These are phyloP conservation scores for Gossypium thurberi DNA, from an alignment of 345 rosid species.

Conservation along the genomic window DNA sequence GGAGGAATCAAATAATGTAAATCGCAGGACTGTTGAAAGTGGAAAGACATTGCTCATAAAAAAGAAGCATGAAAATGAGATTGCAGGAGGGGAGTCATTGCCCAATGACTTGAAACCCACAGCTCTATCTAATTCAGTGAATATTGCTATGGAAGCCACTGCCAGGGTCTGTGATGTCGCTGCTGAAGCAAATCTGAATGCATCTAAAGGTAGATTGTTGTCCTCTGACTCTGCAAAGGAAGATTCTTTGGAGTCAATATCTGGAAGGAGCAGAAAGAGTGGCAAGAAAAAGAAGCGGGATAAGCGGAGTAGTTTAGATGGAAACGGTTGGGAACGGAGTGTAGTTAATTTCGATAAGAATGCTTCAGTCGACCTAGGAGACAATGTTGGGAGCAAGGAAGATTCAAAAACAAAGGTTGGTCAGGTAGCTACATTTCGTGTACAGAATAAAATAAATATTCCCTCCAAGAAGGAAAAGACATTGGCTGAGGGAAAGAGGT, in stretches of 20 bases:
- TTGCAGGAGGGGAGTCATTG: conserved; percentile 11
- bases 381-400: conserved; percentile 16
- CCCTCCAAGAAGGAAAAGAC: conserved; percentile 27
- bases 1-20: conserved; percentile 14
- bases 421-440: conserved; percentile 16
- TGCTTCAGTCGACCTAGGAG: conserved; percentile 13
- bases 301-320: conserved; percentile 15
- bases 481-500: conserved; percentile 26
- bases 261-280: conserved; percentile 17
- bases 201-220: conserved; percentile 10
- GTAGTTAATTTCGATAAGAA: neutral
- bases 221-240: conserved; percentile 17
- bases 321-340: conserved; percentile 19
- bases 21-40: conserved; percentile 8
- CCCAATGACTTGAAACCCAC: conserved; percentile 15
- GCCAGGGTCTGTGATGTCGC: conserved; percentile 21
- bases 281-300: conserved; percentile 24
- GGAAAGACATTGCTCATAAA: neutral
- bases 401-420: conserved; percentile 21
- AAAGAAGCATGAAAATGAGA: conserved; percentile 19
- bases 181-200: conserved; percentile 17
- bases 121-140: conserved; percentile 13
- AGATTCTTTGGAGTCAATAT: conserved; percentile 27
- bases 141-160: conserved; percentile 14
- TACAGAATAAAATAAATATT: conserved; percentile 14